A percentile compares a stretch with the other conserved stretches of the same genome.
These are phyloP conservation scores for Zychaea mexicana DNA, from an alignment of 371 early-diverging fungal species.

Conservation along the genomic window DNA sequence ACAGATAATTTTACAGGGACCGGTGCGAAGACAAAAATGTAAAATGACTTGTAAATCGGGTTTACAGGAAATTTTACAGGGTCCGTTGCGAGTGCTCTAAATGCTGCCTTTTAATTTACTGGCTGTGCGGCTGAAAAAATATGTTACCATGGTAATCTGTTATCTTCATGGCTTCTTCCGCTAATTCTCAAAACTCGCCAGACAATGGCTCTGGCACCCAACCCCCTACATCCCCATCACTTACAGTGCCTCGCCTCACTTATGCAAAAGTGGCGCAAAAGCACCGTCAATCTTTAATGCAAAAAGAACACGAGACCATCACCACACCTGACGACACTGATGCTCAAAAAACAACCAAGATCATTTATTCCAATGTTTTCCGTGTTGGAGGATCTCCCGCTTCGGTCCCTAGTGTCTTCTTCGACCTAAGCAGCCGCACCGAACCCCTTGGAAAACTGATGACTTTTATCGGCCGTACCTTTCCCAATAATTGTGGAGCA, in stretches of 20 bases:
- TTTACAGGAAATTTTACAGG: too few relatives aligned
- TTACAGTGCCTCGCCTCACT: neutral
- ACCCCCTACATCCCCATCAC: too few relatives aligned
- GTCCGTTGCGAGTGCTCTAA: too few relatives aligned
- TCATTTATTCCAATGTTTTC: conserved; percentile 1
- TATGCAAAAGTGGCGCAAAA: neutral
- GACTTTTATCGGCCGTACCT: neutral
- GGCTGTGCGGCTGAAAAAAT: too few relatives aligned
- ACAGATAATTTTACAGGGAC: too few relatives aligned
- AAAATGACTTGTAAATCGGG: too few relatives aligned
- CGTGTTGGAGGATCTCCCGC: conserved; percentile 4
- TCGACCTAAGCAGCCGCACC: conserved; percentile 6
- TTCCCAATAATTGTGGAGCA: conserved; percentile 2
- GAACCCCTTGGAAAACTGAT: neutral
- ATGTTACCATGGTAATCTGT: too few relatives aligned
- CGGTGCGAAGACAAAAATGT: too few relatives aligned
- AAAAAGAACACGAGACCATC: neutral
- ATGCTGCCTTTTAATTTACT: too few relatives aligned
- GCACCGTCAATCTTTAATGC: neutral
- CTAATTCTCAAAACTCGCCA: too few relatives aligned
- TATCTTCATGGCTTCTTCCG: too few relatives aligned
- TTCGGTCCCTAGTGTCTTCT: neutral
- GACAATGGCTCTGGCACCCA: too few relatives aligned
- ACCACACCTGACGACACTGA: neutral
- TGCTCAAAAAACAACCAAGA: neutral